Conservation (phyloP, 2,329 filamentous ascomycete species). For the Gyromitra esculenta region DNA sequence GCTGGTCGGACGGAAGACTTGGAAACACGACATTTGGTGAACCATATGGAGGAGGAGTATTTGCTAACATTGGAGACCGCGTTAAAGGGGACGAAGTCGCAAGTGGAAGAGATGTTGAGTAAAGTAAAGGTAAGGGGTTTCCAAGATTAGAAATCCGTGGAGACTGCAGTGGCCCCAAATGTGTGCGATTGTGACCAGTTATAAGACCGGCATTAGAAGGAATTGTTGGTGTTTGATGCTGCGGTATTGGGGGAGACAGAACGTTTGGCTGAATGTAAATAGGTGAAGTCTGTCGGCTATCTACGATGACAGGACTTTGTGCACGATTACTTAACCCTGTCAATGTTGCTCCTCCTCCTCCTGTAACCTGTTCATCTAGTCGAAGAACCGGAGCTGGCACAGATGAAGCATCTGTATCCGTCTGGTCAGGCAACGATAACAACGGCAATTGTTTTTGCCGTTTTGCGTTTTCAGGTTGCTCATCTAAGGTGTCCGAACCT, state of each 20-base stretch:
- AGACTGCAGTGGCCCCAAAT: conserved; percentile 15
- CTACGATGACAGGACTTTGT: conserved; percentile 42
- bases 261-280: conserved; percentile 25
- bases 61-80: conserved; percentile 40
- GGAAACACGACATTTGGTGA: conserved; percentile 17
- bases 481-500: conserved; percentile 28
- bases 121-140: conserved; percentile 26
- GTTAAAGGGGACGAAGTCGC: conserved; percentile 22
- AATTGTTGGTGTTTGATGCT: conserved; percentile 18
- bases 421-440: conserved; percentile 13
- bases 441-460: conserved; percentile 31
- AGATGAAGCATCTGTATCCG: conserved; percentile 15
- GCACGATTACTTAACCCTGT: conserved; percentile 31
- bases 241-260: conserved; percentile 18
- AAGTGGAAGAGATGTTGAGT: conserved; percentile 37
- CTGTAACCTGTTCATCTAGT: conserved; percentile 35
- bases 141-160: conserved; percentile 15
- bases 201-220: conserved; percentile 30
- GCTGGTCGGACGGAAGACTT: conserved; percentile 14
- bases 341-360: not conserved
- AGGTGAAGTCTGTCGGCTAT: conserved; percentile 44
- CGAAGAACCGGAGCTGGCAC: conserved; percentile 5
- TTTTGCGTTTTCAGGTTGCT: conserved; percentile 35
- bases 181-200: conserved; percentile 18
- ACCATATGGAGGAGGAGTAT: conserved; percentile 10